Conservation (phyloP, 2,329 filamentous ascomycete species). For the Aureobasidium sp. region DNA sequence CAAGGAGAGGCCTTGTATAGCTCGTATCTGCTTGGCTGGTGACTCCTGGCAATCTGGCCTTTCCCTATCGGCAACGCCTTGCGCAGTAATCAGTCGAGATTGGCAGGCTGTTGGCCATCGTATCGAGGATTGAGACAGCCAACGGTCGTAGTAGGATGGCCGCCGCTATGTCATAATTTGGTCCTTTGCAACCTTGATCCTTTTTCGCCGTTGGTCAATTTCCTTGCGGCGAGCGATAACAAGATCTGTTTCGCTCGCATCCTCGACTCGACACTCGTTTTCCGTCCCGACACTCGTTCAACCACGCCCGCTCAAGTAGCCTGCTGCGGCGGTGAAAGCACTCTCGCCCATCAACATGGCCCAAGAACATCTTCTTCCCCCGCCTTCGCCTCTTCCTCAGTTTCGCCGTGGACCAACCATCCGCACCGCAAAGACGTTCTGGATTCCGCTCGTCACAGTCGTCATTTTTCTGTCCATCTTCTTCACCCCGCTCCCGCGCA, state of each 20-base stretch:
- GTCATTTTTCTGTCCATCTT: constrained; percentile 17
- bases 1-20: neutral
- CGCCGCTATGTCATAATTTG: constrained; percentile 11
- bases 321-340: constrained; percentile 4
- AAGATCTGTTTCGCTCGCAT: neutral
- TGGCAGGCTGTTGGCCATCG: constrained; percentile 5
- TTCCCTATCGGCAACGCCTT: neutral
- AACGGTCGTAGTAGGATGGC: neutral
- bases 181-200: neutral
- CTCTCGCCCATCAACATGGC: neutral
- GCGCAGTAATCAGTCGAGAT: neutral
- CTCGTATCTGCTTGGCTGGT: constrained; percentile 1
- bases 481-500: constrained; percentile 18
- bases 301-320: neutral
- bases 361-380: constrained; percentile 6
- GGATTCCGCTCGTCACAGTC: constrained; percentile 14
- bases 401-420: neutral
- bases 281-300: constrained; percentile 3
- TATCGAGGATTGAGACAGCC: neutral
- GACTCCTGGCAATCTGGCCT: neutral
- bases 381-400: constrained; percentile 4
- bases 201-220: constrained; percentile 7
- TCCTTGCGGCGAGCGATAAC: neutral
- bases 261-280: neutral
- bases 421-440: constrained; percentile 17